Evolutionary conservation across 148 eudicot species (phyloP), one percentile per base, ranked within the genome.

Genomic region (Mesembryanthemum crystallinum): DNA sequence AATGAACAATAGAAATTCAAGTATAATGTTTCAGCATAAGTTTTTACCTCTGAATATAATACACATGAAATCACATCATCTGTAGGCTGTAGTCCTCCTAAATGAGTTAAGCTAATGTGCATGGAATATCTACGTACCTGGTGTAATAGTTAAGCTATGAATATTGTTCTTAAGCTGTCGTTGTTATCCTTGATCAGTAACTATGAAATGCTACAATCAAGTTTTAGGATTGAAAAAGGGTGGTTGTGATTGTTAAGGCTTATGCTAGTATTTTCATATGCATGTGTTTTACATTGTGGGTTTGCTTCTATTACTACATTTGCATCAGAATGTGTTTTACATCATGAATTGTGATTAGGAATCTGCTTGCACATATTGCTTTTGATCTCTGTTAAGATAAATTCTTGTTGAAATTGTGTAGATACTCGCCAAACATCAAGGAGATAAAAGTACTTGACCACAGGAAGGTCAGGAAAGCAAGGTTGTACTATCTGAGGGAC

Each of bases 391-490:
- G 23, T 21, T n/a, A 14, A 15, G 17, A 0, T 42, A 51, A 5
- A 20, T 32, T 39, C 54, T 65, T 54, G 45, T 73, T 58, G 15
- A 45, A 11, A 25, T 32, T 68, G 0, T 78, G 69, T 76, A 96
- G 99, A 85, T 96, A 96, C 84, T 92, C 99, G 8, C 99, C 98
- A 21, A 83, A 82, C 66, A 83, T 96, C 80, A 92, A 89, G 77
- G 98, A 96, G 81, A 88, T 96, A 10, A 87, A 81, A 82, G 93
- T 96, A 37, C 72, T 92, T 11, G 75, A 47, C 73, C 98, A 91
- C 88, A 74, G 90, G 87, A 96, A 92, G 85, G 99, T 96, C 47
- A 86, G 99, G 64, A 88, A 96, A 80, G 98, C 99, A 23, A 83
- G 87, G 82, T 59, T 96, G 80, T 96, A 92, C 83, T 96, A 92